Evolutionary conservation across 2,329 filamentous ascomycete genomes (phyloP).

Genomic region (Plectosphaerella sp.): DNA sequence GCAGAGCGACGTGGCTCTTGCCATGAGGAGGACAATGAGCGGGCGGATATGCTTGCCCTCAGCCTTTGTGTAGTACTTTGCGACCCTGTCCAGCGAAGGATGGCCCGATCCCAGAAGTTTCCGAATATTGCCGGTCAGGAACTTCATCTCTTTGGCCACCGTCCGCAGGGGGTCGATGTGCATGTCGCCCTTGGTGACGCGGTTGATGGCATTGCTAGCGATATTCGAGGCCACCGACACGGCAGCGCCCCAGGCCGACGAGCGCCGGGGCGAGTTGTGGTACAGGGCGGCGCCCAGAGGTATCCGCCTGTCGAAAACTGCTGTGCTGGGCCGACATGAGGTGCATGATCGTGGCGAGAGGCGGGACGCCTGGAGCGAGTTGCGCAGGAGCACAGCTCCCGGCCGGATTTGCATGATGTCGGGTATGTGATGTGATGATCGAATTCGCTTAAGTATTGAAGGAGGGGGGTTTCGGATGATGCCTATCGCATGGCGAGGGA

Average conservation of each 20-base stretch:
- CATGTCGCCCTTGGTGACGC: slow-evolving; percentile 60
- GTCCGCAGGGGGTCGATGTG: slow-evolving; percentile 82
- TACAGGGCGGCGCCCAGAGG: slow-evolving; percentile 26
- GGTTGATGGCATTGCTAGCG: slow-evolving; percentile 62
- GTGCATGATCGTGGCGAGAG: slow-evolving; percentile 14
- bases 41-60: slow-evolving; percentile 97
- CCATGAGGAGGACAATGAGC: slow-evolving; percentile 93
- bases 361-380: slow-evolving; percentile 20
- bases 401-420: slow-evolving; percentile 49
- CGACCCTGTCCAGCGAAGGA: slow-evolving; percentile 87
- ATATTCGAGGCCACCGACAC: slow-evolving; percentile 67
- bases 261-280: slow-evolving; percentile 38
- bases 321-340: slow-evolving; percentile 24
- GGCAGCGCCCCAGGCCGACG: slow-evolving; percentile 72
- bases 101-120: slow-evolving; percentile 92
- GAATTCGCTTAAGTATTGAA: background rate
- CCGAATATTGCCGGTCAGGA: slow-evolving; percentile 87
- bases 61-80: slow-evolving; percentile 96
- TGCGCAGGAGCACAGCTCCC: slow-evolving; percentile 45
- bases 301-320: slow-evolving; percentile 24
- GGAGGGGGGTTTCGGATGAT: background rate
- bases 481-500: slow-evolving; percentile 1
- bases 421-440: background rate
- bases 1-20: slow-evolving; percentile 80
- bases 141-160: slow-evolving; percentile 96